A percentile compares a stretch with the other conserved stretches of the same genome.
These are phyloP conservation scores for Limonomyces culmigenus DNA, from an alignment of 1,284 basidiomycete species.

Conservation along the genomic window DNA sequence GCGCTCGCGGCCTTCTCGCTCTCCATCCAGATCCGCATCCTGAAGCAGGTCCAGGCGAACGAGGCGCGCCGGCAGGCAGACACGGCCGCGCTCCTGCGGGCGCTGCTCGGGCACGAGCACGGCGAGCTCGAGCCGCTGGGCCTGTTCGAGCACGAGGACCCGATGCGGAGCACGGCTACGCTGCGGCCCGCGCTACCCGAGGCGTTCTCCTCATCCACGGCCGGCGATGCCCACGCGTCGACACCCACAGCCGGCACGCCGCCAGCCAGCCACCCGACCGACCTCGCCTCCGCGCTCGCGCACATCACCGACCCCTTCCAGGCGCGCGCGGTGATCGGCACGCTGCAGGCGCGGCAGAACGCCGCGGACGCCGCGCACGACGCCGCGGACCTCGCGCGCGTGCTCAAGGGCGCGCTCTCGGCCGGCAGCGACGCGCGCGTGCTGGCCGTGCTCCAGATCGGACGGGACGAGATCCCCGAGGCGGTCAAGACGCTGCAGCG, in stretches of 20 bases:
- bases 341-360: slow-evolving; percentile 31
- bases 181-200: too few relatives aligned
- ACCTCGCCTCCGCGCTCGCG: slow-evolving; percentile 6
- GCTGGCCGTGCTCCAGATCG: slow-evolving; percentile 43
- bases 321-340: slow-evolving; percentile 15
- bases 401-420: slow-evolving; percentile 40
- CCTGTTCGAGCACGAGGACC: too few relatives aligned
- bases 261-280: not conserved
- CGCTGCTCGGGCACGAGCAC: too few relatives aligned
- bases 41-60: slow-evolving; percentile 32
- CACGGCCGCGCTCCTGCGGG: slow-evolving; percentile 9
- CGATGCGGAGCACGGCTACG: too few relatives aligned
- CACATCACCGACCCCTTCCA: slow-evolving; percentile 7
- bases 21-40: slow-evolving; percentile 41
- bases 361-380: slow-evolving; percentile 35
- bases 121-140: too few relatives aligned
- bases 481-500: slow-evolving; percentile 64
- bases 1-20: slow-evolving; percentile 12
- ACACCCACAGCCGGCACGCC: not conserved
- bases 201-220: not conserved
- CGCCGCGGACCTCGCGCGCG: slow-evolving; percentile 33
- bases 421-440: slow-evolving; percentile 46
- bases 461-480: slow-evolving; percentile 56
- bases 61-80: slow-evolving; percentile 16
- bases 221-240: not conserved